These are phyloP conservation scores for Pseudogymnoascus sp. DNA, from an alignment of 2,329 filamentous ascomycete species.

Conservation along the genomic window DNA sequence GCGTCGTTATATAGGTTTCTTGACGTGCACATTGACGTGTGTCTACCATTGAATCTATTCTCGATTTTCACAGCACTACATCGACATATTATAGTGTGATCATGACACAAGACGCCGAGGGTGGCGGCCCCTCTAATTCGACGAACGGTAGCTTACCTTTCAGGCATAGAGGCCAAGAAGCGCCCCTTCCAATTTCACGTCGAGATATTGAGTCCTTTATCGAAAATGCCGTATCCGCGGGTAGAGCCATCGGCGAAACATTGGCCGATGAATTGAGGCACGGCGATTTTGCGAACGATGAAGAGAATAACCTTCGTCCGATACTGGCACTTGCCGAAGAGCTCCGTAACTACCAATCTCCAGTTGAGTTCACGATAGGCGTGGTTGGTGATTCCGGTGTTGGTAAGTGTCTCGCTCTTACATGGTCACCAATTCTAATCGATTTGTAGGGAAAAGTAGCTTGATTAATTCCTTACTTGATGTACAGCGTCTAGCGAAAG, in stretches of 20 bases:
- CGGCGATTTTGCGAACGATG: constrained; percentile 13
- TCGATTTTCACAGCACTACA: neutral
- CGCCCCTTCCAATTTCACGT: neutral
- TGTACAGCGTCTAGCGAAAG: constrained; percentile 12
- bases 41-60: neutral
- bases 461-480: constrained; percentile 16
- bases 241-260: constrained; percentile 10
- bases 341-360: constrained; percentile 15
- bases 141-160: neutral
- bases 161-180: neutral
- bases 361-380: constrained; percentile 15
- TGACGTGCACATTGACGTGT: neutral
- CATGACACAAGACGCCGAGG: constrained; percentile 1
- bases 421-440: neutral
- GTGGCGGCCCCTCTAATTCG: neutral
- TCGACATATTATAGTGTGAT: neutral
- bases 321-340: constrained; percentile 15
- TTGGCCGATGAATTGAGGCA: constrained; percentile 10
- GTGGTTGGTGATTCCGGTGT: constrained; percentile 17
- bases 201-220: neutral
- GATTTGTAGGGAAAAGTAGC: constrained; percentile 14
- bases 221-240: constrained; percentile 11
- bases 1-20: neutral
- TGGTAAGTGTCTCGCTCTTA: constrained; percentile 10
- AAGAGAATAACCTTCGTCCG: constrained; percentile 13